Evolutionary conservation across 2,329 filamentous ascomycete genomes (phyloP).

Genomic region (Pseudogymnoascus sp.): DNA sequence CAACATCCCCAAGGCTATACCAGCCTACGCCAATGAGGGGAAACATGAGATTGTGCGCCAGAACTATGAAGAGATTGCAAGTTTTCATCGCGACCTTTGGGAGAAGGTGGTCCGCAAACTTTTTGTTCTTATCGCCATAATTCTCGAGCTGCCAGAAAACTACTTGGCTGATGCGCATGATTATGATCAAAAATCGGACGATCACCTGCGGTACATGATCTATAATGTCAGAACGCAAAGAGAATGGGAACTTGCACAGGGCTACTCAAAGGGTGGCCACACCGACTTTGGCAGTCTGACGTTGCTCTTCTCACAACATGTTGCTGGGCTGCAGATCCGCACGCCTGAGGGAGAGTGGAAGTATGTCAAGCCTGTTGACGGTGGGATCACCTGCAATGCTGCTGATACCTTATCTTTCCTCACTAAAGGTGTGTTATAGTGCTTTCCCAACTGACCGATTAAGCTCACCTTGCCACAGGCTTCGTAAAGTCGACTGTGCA

Average conservation of each 20-base stretch:
- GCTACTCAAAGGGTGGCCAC: slow-evolving; percentile 39
- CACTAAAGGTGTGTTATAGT: slow-evolving; percentile 28
- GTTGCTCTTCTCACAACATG: slow-evolving; percentile 48
- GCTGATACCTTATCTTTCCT: slow-evolving; percentile 42
- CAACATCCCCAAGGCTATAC: slow-evolving; percentile 48
- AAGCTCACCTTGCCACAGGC: slow-evolving; percentile 24
- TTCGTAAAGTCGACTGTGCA: slow-evolving; percentile 39
- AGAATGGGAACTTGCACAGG: slow-evolving; percentile 36
- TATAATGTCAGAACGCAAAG: slow-evolving; percentile 41
- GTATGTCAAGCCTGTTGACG: slow-evolving; percentile 39
- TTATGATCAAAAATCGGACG: slow-evolving; percentile 46
- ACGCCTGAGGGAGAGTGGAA: slow-evolving; percentile 37
- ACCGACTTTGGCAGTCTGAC: slow-evolving; percentile 50
- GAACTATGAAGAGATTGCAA: slow-evolving; percentile 46
- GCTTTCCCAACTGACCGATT: not conserved
- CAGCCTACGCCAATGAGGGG: slow-evolving; percentile 32
- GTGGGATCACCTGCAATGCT: slow-evolving; percentile 45
- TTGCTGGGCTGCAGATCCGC: slow-evolving; percentile 48
- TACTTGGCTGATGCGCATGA: slow-evolving; percentile 44
- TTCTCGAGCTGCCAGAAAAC: slow-evolving; percentile 50
- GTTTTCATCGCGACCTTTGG: slow-evolving; percentile 38
- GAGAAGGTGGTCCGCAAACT: slow-evolving; percentile 47
- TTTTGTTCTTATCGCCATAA: slow-evolving; percentile 46
- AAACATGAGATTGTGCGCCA: slow-evolving; percentile 39
- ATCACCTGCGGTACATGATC: slow-evolving; percentile 52